Evolutionary conservation across 495 filamentous ascomycete genomes (phyloP), one percentile per base, ranked within the genome.

Genomic region (Daldinia caldariorum): DNA sequence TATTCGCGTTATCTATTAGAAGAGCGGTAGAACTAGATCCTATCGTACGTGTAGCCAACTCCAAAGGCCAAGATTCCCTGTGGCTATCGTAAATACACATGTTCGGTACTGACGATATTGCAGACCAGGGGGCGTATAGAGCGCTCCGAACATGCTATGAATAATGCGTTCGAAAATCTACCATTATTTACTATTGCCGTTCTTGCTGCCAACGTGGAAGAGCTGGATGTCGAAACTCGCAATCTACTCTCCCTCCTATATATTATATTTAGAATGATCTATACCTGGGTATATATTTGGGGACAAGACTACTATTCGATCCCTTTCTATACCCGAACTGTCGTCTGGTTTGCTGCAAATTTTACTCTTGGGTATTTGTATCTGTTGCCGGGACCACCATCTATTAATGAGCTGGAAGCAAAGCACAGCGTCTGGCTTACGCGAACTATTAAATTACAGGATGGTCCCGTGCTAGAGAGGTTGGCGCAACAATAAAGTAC

Each of bases 271-370:
- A 14, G 64, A 35, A 2, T 49, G 14, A 0, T 22, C 16, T 67
- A 55, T 16, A 67, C 9, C 3, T 67, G 57, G 57, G 39, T 56
- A 8, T 67, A 47, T 26, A 61, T 67, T 49, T 45, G 22, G 26
- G 64, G 64, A 4, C 49, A 45, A 13, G 57, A 55, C 34, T 22
- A 47, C 6, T 1, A 6, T 3, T 34, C 31, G 26, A 0, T 67
- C 6, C 50, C 10, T n/a, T 9, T 12, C 2, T 0, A 29, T 0
- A 38, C 38, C 10, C n/a, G 49, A n/a, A 38, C 64, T 1, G 0
- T 56, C 0, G 18, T 67, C 9, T 67, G 57, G 57, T 3, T 47
- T 1, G 3, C 6, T 12, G 16, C 18, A 0, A 54, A 56, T 16
- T 6, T 37, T 13, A 20, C 37, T 12, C 38, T 63, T 26, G 61